Evolutionary conservation across 257 asterid species (phyloP).

Genomic region (Lantana camara): DNA sequence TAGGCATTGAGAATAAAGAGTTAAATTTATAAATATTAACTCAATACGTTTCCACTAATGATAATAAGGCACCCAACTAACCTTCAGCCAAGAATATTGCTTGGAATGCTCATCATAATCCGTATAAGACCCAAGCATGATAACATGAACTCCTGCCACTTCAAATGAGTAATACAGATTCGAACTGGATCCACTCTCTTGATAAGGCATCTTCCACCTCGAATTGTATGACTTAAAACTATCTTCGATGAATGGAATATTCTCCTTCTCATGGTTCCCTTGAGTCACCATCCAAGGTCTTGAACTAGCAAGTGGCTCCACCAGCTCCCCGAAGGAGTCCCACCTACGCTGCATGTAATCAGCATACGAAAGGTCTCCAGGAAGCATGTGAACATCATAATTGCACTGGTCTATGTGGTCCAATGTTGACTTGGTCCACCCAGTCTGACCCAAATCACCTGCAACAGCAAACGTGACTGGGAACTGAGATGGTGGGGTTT

Average conservation of each 20-base stretch:
- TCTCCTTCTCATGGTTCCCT: conserved; percentile 93
- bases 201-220: conserved; percentile 96
- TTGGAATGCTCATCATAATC: conserved; percentile 62
- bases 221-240: conserved; percentile 73
- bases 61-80: conserved; percentile 32
- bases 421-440: conserved; percentile 86
- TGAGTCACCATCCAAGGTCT: conserved; percentile 99
- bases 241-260: conserved; percentile 52
- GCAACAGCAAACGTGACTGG: conserved; percentile 89
- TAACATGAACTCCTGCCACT: conserved; percentile 79
- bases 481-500: conserved; percentile 85
- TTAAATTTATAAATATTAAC: too few species aligned
- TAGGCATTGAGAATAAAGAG: not conserved
- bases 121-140: conserved; percentile 92
- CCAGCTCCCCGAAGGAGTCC: conserved; percentile 94
- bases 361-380: conserved; percentile 96
- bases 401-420: conserved; percentile 64
- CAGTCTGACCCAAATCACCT: conserved; percentile 97
- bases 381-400: conserved; percentile 80
- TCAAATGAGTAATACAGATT: conserved; percentile 90
- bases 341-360: conserved; percentile 77
- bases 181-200: conserved; percentile 80
- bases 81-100: conserved; percentile 90
- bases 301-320: conserved; percentile 91
- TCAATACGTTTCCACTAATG: too few species aligned